Evolutionary conservation across 768 basidiomycete genomes (phyloP).

Genomic region (Asterophora parasitica): DNA sequence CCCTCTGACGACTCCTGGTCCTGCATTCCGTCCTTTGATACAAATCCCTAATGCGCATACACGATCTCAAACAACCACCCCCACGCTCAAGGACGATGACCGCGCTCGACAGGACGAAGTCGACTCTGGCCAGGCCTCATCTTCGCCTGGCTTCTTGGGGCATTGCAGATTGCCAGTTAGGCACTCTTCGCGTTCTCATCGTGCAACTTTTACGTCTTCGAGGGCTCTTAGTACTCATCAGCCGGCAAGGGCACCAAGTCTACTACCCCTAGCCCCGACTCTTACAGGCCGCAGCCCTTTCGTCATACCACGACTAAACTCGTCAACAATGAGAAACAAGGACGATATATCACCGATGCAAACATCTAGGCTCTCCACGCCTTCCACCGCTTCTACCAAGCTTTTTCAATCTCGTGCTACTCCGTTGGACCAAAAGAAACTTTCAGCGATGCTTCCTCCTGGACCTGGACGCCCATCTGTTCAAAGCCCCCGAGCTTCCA

Average conservation of each 20-base stretch:
- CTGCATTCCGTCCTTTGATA: not conserved
- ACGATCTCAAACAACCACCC: not conserved
- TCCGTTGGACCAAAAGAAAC: not conserved
- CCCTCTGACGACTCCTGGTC: not conserved
- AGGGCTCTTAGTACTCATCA: not conserved
- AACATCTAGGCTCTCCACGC: not conserved
- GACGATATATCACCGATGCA: not conserved
- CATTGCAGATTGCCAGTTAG: constrained; percentile 4
- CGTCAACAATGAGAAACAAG: not conserved
- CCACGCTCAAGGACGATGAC: not conserved
- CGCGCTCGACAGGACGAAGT: not conserved
- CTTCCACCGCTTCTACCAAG: not conserved
- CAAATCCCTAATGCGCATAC: not conserved
- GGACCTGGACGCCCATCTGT: not conserved
- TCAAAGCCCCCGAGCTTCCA: not conserved
- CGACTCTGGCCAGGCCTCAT: not conserved
- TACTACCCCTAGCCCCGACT: no score
- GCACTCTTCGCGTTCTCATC: constrained; percentile 16
- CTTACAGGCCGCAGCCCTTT: no score
- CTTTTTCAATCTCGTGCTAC: not conserved
- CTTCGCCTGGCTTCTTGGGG: constrained; percentile 14
- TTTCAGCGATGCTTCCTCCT: not conserved
- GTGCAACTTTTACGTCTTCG: constrained; percentile 6
- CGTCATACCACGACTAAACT: not conserved
- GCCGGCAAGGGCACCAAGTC: no score